Conservation (phyloP, 441 rosid genomes). For the Flueggea neowawraea region DNA sequence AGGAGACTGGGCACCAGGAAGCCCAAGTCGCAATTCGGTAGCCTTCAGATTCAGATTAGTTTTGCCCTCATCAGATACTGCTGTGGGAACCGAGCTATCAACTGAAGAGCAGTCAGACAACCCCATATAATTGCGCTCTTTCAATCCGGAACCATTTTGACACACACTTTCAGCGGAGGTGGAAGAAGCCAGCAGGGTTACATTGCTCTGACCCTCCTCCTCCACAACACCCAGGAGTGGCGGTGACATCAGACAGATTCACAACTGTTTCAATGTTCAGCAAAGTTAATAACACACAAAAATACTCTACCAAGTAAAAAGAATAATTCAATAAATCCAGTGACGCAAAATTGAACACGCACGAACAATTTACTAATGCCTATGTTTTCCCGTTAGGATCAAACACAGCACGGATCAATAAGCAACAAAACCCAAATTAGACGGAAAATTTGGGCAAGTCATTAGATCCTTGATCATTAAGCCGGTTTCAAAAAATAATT, state of each 20-base stretch:
- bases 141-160: slow-evolving; percentile 46
- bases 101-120: slow-evolving; percentile 63
- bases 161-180: slow-evolving; percentile 42
- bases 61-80: slow-evolving; percentile 31
- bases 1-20: slow-evolving; percentile 81
- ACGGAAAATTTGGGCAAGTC: too few species aligned
- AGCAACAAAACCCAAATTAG: too few species aligned
- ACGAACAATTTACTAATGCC: too few species aligned
- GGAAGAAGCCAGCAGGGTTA: slow-evolving; percentile 36
- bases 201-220: slow-evolving; percentile 54
- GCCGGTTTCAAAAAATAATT: too few species aligned
- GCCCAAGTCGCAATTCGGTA: slow-evolving; percentile 88
- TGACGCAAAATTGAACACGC: too few species aligned
- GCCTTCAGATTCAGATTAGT: slow-evolving; percentile 68
- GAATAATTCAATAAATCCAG: neutral
- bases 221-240: slow-evolving; percentile 45
- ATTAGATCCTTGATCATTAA: too few species aligned
- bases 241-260: slow-evolving; percentile 50
- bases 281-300: too few species aligned
- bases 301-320: neutral
- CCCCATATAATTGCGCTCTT: slow-evolving; percentile 68
- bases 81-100: slow-evolving; percentile 46
- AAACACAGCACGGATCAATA: too few species aligned
- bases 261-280: neutral
- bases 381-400: too few species aligned